Conservation (phyloP, 305 asterid species). For the Caryopteris hybrid region DNA sequence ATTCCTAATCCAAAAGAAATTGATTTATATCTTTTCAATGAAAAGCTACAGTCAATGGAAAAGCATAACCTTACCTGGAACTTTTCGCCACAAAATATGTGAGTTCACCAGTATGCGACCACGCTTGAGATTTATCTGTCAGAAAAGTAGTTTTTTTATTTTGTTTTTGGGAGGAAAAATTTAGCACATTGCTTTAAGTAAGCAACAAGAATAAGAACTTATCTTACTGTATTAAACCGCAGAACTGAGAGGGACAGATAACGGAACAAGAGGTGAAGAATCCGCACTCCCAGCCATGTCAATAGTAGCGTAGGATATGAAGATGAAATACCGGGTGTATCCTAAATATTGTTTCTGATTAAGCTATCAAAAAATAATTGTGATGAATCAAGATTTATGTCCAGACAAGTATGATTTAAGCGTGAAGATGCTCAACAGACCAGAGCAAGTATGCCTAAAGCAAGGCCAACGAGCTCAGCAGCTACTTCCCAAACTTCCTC, state of each 20-base stretch:
- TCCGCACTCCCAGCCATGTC: constrained; percentile 76
- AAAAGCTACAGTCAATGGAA: constrained; percentile 3
- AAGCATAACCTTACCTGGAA: constrained; percentile 50
- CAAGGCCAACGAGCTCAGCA: constrained; percentile 90
- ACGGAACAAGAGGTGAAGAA: constrained; percentile 90
- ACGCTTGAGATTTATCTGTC: constrained; percentile 93
- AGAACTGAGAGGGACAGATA: constrained; percentile 81
- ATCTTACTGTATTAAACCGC: constrained; percentile 70
- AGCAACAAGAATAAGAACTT: constrained; percentile 1
- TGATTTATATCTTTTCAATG: neutral
- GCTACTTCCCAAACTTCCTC: constrained; percentile 99
- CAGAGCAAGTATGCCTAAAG: constrained; percentile 76
- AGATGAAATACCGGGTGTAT: constrained; percentile 62
- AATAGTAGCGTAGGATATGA: constrained; percentile 57
- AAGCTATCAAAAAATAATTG: constrained; percentile 31
- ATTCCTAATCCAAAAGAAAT: constrained; percentile 47
- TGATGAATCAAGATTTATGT: constrained; percentile 20
- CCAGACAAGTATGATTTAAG: constrained; percentile 12
- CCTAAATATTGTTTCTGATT: constrained; percentile 49
- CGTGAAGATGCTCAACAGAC: constrained; percentile 34
- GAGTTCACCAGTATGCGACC: constrained; percentile 85
- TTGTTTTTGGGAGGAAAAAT: neutral
- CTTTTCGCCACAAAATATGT: constrained; percentile 42
- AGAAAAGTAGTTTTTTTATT: constrained; percentile 14
- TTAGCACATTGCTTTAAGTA: neutral